Conservation (phyloP, 345 rosid genomes). For the Orychophragmus violaceus region DNA sequence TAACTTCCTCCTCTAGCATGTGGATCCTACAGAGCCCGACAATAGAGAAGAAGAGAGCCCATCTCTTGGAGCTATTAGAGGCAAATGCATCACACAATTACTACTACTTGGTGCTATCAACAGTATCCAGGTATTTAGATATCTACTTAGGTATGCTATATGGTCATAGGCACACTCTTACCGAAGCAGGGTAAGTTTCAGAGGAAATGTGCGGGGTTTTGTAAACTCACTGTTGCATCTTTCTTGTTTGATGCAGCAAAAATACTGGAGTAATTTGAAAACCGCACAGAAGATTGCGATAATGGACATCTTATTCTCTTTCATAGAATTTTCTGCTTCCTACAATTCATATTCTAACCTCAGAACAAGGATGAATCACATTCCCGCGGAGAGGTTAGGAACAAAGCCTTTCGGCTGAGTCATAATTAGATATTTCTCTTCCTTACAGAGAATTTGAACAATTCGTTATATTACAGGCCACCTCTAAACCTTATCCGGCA, state of each 20-base stretch:
- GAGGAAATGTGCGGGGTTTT: not conserved
- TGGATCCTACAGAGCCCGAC: conserved; percentile 48
- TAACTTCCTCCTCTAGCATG: conserved; percentile 40
- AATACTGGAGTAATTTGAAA: conserved; percentile 85
- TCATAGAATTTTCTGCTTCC: conserved; percentile 85
- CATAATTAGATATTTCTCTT: not conserved
- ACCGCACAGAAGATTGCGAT: conserved; percentile 66
- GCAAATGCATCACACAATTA: conserved; percentile 86
- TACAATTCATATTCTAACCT: conserved; percentile 86
- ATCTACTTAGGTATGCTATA: not conserved
- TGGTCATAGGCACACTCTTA: not conserved
- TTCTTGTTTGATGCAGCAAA: conserved; percentile 49
- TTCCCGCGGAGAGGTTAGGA: conserved; percentile 72
- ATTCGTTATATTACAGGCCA: conserved; percentile 52
- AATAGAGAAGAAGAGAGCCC: conserved; percentile 72
- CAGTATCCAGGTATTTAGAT: conserved; percentile 64
- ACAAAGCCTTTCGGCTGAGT: not conserved
- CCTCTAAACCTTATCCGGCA: conserved; percentile 92
- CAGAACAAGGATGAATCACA: conserved; percentile 69
- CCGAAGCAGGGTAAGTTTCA: not conserved
- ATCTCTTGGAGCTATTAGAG: conserved; percentile 61
- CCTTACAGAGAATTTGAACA: not conserved
- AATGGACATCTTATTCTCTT: conserved; percentile 82
- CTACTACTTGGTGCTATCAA: conserved; percentile 79
- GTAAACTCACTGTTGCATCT: conserved; percentile 3